phyloP scores from a whole-genome alignment of 1,284 basidiomycete genomes.

The Malassezia arunalokei region DNA sequence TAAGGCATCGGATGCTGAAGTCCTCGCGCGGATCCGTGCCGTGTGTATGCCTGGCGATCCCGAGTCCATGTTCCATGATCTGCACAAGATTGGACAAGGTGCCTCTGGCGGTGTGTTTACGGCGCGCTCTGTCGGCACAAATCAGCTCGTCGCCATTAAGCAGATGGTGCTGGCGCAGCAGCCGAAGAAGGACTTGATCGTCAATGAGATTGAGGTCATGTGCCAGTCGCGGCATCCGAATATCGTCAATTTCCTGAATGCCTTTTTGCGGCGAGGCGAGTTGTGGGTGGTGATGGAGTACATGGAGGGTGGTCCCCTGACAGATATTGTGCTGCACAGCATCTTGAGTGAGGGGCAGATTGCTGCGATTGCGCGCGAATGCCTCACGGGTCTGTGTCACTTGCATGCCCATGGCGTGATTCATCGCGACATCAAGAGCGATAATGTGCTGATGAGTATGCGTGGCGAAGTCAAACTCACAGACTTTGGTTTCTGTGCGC shows the following conservation, averaged over 20 bases:
- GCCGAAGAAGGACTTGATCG: conserved; percentile 97
- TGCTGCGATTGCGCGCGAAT: conserved; percentile 80
- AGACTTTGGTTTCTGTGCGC: conserved; percentile 97
- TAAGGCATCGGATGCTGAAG: conserved; percentile 67
- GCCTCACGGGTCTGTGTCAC: conserved; percentile 77
- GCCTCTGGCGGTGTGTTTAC: conserved; percentile 97
- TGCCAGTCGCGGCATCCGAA: conserved; percentile 87
- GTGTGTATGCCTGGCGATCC: conserved; percentile 98
- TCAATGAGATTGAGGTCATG: conserved; percentile 99
- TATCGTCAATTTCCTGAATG: conserved; percentile 99
- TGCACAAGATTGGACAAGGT: conserved; percentile 95
- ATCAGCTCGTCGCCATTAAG: conserved; percentile 91
- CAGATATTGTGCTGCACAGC: conserved; percentile 92
- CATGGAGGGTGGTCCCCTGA: conserved; percentile 83
- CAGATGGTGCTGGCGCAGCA: conserved; percentile 99
- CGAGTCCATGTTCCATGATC: conserved; percentile 75
- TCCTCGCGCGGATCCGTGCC: conserved; percentile 74
- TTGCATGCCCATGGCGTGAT: conserved; percentile 88
- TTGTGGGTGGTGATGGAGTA: conserved; percentile 99
- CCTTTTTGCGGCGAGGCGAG: conserved; percentile 91
- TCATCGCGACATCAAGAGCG: conserved; percentile 94
- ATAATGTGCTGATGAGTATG: conserved; percentile 84
- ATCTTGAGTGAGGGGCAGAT: conserved; percentile 88
- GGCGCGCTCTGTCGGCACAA: conserved; percentile 87
- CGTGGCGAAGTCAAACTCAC: conserved; percentile 94